Evolutionary conservation across 768 basidiomycete species (phyloP), one percentile per base, ranked within the genome.

Genomic region (Lentinus brumalis): DNA sequence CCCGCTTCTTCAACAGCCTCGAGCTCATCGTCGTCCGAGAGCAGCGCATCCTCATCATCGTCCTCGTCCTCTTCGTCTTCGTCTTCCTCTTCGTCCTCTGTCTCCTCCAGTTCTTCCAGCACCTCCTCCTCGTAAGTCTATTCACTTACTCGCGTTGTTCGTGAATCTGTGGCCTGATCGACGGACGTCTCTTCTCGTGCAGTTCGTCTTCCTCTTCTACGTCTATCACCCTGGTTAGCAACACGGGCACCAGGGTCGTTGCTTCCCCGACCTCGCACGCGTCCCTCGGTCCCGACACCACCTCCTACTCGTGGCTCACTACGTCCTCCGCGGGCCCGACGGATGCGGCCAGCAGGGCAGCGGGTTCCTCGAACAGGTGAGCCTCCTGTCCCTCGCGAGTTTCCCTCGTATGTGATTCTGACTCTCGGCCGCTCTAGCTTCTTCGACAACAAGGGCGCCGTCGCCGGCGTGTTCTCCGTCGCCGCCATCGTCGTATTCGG

Each of bases 381-480:
- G 57, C 40, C 16, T 9, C 11, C 26, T 61, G 11, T 40, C 45
- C 16, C n/a, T 29, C 52, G 40, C 50, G 35, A 31, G 10, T 1
- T 31, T 50, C 50, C 56, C 39, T 21, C n/a, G 46, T 46, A 29
- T 57, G 30, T 49, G 29, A 35, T 15, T 11, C 39, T 29, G 32
- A 18, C 30, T 18, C 44, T 44, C n/a, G 31, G 10, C 51, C 31
- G 14, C 5, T 54, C 31, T 32, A 83, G 82, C 59, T 83, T 83
- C 75, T 77, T 81, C 64, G 63, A 73, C 49, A 77, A 80, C 63
- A 79, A 75, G 53, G 78, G 74, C 39, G 82, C 79, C 0, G 78
- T 82, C 18, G 82, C 78, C 0, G 79, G 76, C 42, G 77, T 76
- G 0, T 83, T 83, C 60, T 73, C 77, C 42, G 71, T 75, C 57